Evolutionary conservation across 768 basidiomycete species (phyloP).

Genomic region (Pleurotus citrinopileatus): DNA sequence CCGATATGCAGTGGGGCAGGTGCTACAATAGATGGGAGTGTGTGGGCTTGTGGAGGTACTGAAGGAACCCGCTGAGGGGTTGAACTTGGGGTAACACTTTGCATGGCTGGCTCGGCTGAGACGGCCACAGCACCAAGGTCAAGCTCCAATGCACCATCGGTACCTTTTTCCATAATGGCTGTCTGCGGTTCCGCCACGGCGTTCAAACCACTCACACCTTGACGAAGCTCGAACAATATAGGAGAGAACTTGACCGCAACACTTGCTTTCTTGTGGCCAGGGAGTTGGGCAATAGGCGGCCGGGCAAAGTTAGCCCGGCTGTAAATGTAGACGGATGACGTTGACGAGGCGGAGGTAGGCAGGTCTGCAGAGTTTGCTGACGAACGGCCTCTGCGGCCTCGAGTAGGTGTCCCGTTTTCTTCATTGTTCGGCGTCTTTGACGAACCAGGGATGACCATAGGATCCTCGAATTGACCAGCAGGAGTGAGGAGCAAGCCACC

Average conservation of each 20-base stretch:
- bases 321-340: constrained; percentile 85
- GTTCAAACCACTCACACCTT: constrained; percentile 44
- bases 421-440: constrained; percentile 16
- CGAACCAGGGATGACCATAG: constrained; percentile 47
- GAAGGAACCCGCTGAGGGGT: constrained; percentile 32
- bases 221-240: constrained; percentile 86
- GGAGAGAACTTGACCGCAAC: constrained; percentile 95
- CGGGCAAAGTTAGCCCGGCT: constrained; percentile 92
- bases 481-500: constrained; percentile 92
- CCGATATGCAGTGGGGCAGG: constrained; percentile 44
- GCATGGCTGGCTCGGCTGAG: not conserved
- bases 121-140: constrained; percentile 45
- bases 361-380: constrained; percentile 32
- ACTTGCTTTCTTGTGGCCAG: constrained; percentile 94
- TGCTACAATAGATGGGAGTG: constrained; percentile 36
- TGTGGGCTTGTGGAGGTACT: constrained; percentile 16
- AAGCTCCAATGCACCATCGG: constrained; percentile 58
- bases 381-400: constrained; percentile 60
- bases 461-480: constrained; percentile 96
- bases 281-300: constrained; percentile 90
- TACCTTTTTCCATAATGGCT: constrained; percentile 66
- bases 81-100: constrained; percentile 16
- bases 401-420: constrained; percentile 39
- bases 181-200: constrained; percentile 33
- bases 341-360: constrained; percentile 44